A percentile compares a stretch with the other conserved stretches of the same genome.
Evolutionary conservation across 805 yeast species (phyloP).

Genomic region (Ogataea zsoltii): DNA sequence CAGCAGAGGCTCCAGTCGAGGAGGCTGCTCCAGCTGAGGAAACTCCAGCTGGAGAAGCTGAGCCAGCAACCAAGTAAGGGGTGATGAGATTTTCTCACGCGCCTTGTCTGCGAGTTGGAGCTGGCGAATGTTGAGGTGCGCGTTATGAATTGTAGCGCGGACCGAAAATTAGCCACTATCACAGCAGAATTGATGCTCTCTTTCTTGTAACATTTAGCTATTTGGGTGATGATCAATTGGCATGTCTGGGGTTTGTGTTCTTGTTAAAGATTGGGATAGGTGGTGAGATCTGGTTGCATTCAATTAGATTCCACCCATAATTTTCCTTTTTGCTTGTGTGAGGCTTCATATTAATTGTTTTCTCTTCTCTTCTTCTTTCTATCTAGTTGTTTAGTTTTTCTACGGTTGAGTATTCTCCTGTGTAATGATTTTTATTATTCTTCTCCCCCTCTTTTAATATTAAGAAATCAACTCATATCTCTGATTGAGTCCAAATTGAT

Average conservation of each 20-base stretch:
- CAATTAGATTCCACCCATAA: constrained; percentile 8
- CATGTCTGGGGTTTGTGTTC: constrained; percentile 9
- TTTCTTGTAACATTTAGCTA: constrained; percentile 8
- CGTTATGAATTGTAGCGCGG: not conserved
- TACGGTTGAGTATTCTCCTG: constrained; percentile 19
- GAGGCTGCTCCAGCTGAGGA: constrained; percentile 22
- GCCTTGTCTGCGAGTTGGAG: constrained; percentile 2
- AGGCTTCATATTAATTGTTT: constrained; percentile 2
- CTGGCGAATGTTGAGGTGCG: not conserved
- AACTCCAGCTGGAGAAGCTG: constrained; percentile 11
- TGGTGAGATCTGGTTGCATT: constrained; percentile 15
- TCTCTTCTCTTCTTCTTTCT: constrained; percentile 11
- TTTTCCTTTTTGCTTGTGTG: constrained; percentile 9
- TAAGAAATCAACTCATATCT: constrained; percentile 4
- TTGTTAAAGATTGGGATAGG: not conserved
- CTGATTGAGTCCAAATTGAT: constrained; percentile 25
- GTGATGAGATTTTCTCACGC: not conserved
- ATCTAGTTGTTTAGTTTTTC: constrained; percentile 8
- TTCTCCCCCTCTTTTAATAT: constrained; percentile 9
- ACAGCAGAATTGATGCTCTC: constrained; percentile 1
- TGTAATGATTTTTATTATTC: constrained; percentile 16
- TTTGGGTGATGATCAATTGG: constrained; percentile 10
- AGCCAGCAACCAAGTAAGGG: constrained; percentile 18
- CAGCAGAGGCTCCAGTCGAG: constrained; percentile 22
- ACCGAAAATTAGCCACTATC: not conserved